Conservation (phyloP, 768 basidiomycete genomes). For the Sporobolomyces roseus region DNA sequence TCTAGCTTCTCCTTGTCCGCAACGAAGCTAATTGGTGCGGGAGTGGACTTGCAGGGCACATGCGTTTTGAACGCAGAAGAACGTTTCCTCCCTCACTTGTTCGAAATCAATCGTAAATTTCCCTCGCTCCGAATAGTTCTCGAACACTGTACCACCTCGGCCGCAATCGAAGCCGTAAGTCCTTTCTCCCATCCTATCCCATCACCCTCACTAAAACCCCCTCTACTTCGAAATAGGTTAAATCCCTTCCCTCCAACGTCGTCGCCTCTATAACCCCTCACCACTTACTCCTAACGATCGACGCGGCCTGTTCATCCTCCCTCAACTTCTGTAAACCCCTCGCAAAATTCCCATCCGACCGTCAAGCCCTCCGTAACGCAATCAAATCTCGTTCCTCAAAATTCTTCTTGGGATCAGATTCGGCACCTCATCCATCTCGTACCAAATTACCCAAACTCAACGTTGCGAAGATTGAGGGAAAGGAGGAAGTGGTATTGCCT, state of each 20-base stretch:
- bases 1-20: neutral
- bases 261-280: constrained; percentile 97
- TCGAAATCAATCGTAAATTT: constrained; percentile 73
- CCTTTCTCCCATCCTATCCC: constrained; percentile 48
- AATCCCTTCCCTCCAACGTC: constrained; percentile 65
- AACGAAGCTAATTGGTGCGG: neutral
- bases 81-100: constrained; percentile 80
- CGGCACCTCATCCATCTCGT: constrained; percentile 75
- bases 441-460: constrained; percentile 46
- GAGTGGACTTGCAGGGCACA: constrained; percentile 59
- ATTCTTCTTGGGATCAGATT: constrained; percentile 97
- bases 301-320: constrained; percentile 92
- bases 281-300: constrained; percentile 87
- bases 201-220: constrained; percentile 47
- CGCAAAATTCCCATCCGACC: constrained; percentile 90
- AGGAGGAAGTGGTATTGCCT: constrained; percentile 63
- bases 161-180: constrained; percentile 82
- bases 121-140: constrained; percentile 89
- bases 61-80: constrained; percentile 92
- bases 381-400: constrained; percentile 69
- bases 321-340: constrained; percentile 98
- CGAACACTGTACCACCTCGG: constrained; percentile 91
- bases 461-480: constrained; percentile 28
- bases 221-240: constrained; percentile 43
- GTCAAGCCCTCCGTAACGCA: constrained; percentile 72